phyloP scores from a whole-genome alignment of 1,284 basidiomycete species.

The Irpex sp. region DNA sequence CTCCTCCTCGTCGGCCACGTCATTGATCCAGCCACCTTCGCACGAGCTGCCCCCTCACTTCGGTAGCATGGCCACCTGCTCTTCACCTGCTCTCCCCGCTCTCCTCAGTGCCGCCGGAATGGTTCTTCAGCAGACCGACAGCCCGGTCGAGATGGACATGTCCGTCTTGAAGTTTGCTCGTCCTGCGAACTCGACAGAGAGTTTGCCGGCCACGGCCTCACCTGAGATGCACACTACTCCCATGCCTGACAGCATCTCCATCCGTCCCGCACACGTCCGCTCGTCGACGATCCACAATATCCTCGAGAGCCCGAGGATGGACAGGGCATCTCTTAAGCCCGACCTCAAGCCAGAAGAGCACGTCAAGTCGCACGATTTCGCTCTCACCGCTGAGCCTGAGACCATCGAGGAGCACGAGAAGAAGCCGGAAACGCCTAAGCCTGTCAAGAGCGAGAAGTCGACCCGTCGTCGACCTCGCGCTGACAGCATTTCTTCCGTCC shows the following conservation, averaged over 20 bases:
- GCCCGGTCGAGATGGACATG: conserved; percentile 39
- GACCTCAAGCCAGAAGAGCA: background rate
- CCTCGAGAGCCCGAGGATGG: conserved; percentile 4
- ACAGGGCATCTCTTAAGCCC: background rate
- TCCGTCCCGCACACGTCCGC: conserved; percentile 16
- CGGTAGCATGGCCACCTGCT: conserved; percentile 19
- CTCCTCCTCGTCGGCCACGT: conserved; percentile 15
- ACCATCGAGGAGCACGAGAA: conserved; percentile 4
- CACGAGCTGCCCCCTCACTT: conserved; percentile 7
- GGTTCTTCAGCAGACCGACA: conserved; percentile 17
- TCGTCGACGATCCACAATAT: conserved; percentile 19
- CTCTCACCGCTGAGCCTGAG: conserved; percentile 5
- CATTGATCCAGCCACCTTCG: conserved; percentile 20
- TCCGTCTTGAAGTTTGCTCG: conserved; percentile 70
- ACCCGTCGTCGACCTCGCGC: conserved; percentile 44
- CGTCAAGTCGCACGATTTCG: conserved; percentile 23
- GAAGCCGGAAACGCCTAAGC: conserved; percentile 12
- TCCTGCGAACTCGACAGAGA: conserved; percentile 68
- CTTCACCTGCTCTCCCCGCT: conserved; percentile 33
- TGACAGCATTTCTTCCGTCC: conserved; percentile 63
- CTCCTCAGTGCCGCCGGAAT: conserved; percentile 18
- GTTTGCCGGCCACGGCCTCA: conserved; percentile 39
- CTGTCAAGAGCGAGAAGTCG: conserved; percentile 5
- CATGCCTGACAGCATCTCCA: conserved; percentile 13
- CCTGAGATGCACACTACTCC: conserved; percentile 5